A percentile compares a stretch with the other conserved stretches of the same genome.
phyloP scores from a whole-genome alignment of 75 land plant species.

The Picea sitchensis region DNA sequence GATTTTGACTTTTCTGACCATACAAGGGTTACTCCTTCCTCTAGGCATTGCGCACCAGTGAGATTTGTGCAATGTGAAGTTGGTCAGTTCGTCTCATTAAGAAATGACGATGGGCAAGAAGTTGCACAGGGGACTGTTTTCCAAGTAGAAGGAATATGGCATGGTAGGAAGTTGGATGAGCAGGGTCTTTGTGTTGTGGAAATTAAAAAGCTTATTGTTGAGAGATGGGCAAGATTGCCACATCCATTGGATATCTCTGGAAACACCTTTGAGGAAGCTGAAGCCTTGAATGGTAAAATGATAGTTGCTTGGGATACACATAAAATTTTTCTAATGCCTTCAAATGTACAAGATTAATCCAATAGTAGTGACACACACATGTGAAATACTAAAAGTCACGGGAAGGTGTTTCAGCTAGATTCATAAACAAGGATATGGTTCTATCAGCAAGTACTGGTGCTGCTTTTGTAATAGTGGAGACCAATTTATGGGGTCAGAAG shows the following conservation, averaged over 20 bases:
- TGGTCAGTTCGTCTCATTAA: slow-evolving; percentile 54
- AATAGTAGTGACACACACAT: background rate
- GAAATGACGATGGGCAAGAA: slow-evolving; percentile 45
- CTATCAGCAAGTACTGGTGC: background rate
- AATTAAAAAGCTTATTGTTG: slow-evolving; percentile 49
- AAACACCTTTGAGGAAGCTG: slow-evolving; percentile 64
- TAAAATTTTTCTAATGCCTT: slow-evolving; percentile 11
- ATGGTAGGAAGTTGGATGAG: slow-evolving; percentile 45
- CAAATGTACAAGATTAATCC: background rate
- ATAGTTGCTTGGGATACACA: slow-evolving; percentile 65
- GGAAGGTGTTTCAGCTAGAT: background rate
- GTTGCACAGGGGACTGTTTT: slow-evolving; percentile 55
- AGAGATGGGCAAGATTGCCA: slow-evolving; percentile 35
- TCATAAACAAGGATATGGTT: background rate
- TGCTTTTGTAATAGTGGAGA: background rate
- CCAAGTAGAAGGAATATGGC: slow-evolving; percentile 61
- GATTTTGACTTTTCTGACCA: slow-evolving; percentile 20
- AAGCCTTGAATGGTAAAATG: slow-evolving; percentile 48
- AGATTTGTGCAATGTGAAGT: slow-evolving; percentile 33
- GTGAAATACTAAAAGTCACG: background rate
- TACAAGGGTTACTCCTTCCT: background rate
- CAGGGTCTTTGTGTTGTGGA: slow-evolving; percentile 52
- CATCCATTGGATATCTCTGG: slow-evolving; percentile 60
- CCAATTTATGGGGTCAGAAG: background rate
- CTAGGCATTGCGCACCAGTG: background rate